Evolutionary conservation across 495 filamentous ascomycete species (phyloP).

Genomic region (Neurospora pannonica): DNA sequence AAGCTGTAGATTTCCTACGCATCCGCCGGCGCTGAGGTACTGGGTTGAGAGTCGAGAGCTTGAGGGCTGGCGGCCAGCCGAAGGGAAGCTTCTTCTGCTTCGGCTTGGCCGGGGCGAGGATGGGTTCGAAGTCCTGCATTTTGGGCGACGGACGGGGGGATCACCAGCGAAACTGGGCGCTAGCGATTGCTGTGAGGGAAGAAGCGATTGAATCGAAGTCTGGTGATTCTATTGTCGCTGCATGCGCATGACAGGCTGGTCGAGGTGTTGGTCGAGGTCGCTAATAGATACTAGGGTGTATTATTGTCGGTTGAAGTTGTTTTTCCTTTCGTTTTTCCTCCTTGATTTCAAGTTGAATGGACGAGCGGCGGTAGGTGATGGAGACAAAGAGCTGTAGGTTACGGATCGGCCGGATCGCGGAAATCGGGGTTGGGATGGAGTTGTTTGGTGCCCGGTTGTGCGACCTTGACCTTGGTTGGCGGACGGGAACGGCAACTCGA

Average conservation of each 20-base stretch:
- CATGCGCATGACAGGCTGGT: conserved; percentile 14
- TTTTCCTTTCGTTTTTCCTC: not conserved
- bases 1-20: conserved; percentile 61
- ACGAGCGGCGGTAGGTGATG: not conserved
- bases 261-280: not conserved
- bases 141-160: not conserved
- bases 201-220: not conserved
- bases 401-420: not conserved
- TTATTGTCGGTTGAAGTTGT: not conserved
- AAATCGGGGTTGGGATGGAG: not conserved
- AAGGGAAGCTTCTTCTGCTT: conserved; percentile 20
- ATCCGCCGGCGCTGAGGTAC: conserved; percentile 64
- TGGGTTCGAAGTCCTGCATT: conserved; percentile 20
- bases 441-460: not conserved
- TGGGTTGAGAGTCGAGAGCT: conserved; percentile 30
- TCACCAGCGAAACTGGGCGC: not conserved
- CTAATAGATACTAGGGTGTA: not conserved
- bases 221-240: conserved; percentile 13
- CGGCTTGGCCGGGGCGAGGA: conserved; percentile 17
- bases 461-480: not conserved
- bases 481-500: not conserved
- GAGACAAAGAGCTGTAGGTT: not conserved
- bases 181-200: not conserved
- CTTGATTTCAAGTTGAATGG: not conserved
- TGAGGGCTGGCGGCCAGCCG: conserved; percentile 16